Evolutionary conservation across 768 basidiomycete genomes (phyloP).

Genomic region (Phaeotremella skinneri): DNA sequence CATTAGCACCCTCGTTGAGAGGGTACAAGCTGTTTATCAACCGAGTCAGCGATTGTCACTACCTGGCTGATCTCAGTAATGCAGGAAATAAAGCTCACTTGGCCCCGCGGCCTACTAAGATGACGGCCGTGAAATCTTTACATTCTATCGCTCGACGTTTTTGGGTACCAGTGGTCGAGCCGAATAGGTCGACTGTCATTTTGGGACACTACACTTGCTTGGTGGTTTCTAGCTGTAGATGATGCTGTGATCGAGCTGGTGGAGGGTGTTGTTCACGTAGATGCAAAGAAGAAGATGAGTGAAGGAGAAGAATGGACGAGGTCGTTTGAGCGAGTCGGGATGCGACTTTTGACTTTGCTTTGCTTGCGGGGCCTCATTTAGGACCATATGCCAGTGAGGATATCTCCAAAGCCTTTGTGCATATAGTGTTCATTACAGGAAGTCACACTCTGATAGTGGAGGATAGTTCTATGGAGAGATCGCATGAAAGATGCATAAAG

Average conservation of each 20-base stretch:
- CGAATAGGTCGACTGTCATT: constrained; percentile 15
- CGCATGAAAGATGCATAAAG: no score
- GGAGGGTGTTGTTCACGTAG: no score
- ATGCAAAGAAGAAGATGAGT: neutral
- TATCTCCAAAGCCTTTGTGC: neutral
- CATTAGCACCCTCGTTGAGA: constrained; percentile 62
- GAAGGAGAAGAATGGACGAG: neutral
- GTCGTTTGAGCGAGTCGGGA: neutral
- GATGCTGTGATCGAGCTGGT: no score
- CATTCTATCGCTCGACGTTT: constrained; percentile 27
- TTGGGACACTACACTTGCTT: neutral
- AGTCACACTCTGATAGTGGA: no score
- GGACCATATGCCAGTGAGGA: neutral
- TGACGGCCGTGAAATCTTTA: constrained; percentile 78
- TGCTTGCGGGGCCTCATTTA: neutral
- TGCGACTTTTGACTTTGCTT: neutral
- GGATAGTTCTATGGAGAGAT: no score
- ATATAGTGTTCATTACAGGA: no score
- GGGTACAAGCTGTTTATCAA: constrained; percentile 45
- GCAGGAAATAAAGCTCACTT: constrained; percentile 63
- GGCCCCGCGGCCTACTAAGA: constrained; percentile 89
- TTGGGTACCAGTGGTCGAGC: constrained; percentile 12
- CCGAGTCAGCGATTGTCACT: constrained; percentile 13
- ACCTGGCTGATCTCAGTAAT: neutral
- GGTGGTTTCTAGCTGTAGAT: no score